These are phyloP conservation scores for Vitis hybrid DNA, from an alignment of 177 flowering plant species.

Conservation along the genomic window DNA sequence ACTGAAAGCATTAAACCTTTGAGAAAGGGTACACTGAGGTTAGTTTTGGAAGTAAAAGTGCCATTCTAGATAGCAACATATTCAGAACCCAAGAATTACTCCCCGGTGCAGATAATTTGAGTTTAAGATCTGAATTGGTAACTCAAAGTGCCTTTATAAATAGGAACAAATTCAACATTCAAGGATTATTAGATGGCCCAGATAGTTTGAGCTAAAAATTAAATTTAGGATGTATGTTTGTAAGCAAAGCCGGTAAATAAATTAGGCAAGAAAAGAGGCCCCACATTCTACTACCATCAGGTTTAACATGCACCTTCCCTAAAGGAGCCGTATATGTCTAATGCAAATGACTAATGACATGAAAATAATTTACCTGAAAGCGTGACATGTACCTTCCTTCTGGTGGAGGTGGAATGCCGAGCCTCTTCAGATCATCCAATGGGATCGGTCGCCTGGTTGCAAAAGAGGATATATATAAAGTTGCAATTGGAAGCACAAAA, in stretches of 20 bases:
- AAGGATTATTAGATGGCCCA: no score
- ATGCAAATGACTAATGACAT: background rate
- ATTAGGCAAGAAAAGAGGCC: background rate
- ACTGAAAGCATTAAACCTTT: background rate
- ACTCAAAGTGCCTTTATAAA: no score
- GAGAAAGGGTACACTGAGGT: background rate
- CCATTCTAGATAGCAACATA: background rate
- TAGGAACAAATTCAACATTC: no score
- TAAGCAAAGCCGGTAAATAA: background rate
- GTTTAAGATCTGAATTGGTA: background rate
- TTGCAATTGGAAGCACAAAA: background rate
- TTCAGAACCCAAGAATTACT: background rate
- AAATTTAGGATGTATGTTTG: background rate
- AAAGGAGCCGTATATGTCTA: background rate
- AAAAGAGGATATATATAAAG: background rate
- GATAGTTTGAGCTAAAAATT: no score
- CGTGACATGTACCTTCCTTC: constrained; percentile 93
- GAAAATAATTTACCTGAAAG: constrained; percentile 50
- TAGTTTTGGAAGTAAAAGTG: background rate
- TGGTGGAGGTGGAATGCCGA: constrained; percentile 92
- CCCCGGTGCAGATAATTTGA: background rate
- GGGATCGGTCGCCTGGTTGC: constrained; percentile 72
- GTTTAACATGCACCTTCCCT: background rate
- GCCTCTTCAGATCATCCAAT: constrained; percentile 72
- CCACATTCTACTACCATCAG: background rate